Conservation (phyloP, 2,329 filamentous ascomycete genomes). For the Rutstroemia sydowiana region DNA sequence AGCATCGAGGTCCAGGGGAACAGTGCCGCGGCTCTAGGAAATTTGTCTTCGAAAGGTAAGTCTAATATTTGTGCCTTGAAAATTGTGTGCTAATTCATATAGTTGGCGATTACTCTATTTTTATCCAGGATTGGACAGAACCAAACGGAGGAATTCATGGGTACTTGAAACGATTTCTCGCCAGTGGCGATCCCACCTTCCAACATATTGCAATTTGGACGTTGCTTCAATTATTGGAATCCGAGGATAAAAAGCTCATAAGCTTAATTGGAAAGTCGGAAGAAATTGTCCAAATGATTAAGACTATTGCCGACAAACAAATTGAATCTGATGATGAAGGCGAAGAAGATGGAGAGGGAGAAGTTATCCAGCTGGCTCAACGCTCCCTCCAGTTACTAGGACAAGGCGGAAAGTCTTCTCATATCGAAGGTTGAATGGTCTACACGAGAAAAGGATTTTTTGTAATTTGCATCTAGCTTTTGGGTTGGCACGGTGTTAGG, state of each 20-base stretch:
- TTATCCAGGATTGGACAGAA: slow-evolving; percentile 87
- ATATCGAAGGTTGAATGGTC: slow-evolving; percentile 64
- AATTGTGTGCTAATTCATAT: slow-evolving; percentile 34
- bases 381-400: slow-evolving; percentile 82
- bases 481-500: slow-evolving; percentile 31
- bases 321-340: slow-evolving; percentile 81
- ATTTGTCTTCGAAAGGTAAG: slow-evolving; percentile 91
- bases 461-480: slow-evolving; percentile 29
- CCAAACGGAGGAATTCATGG: slow-evolving; percentile 93
- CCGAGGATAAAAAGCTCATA: slow-evolving; percentile 84
- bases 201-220: slow-evolving; percentile 99
- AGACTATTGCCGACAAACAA: slow-evolving; percentile 80
- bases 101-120: slow-evolving; percentile 97
- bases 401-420: slow-evolving; percentile 65
- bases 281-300: slow-evolving; percentile 87
- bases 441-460: slow-evolving; percentile 25
- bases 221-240: slow-evolving; percentile 87
- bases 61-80: slow-evolving; percentile 9
- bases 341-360: slow-evolving; percentile 84
- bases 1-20: slow-evolving; percentile 99
- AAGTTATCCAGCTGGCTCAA: slow-evolving; percentile 85
- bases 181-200: slow-evolving; percentile 92
- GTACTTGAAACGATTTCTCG: slow-evolving; percentile 86
- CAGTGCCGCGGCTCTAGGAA: slow-evolving; percentile 90
- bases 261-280: slow-evolving; percentile 82